Evolutionary conservation across 257 asterid species (phyloP), one percentile per base, ranked within the genome.

Genomic region (Solanum boliviense): DNA sequence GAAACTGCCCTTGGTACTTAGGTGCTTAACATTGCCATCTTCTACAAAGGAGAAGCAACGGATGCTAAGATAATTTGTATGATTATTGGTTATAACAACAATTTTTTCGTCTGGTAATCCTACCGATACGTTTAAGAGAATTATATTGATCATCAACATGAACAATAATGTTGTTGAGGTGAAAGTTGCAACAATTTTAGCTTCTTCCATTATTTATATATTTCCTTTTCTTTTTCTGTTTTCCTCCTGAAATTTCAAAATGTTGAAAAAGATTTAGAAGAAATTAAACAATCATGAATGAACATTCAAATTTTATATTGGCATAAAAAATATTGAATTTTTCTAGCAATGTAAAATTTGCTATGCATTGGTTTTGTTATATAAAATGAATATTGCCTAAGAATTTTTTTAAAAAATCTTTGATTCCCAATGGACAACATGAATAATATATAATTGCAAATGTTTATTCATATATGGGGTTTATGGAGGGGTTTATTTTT

Each of bases 31-130:
- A 0, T 48, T 25, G 16, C 39, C 89, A 11, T 44, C 85, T 2
- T 94, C 38, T 13, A 91, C 81, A 87, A 95, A 95, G 1, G 95
- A 92, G 88, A 94, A 95, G 72, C 96, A 95, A 32, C 96, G 91
- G 1, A 95, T 21, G 39, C 96, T 95, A 2, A 94, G 92, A 87
- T 90, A 91, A 89, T 91, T 93, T 6, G 95, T 92, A 92, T 94
- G 96, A 89, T 91, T 93, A 36, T 86, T 86, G 13, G 84, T 86
- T 58, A 86, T 29, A 3, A 46, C 56, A 35, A 86, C 6, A 34
- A 20, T 13, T 10, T 86, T 86, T 34, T 56, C 8, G 0, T 31
- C 8, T 13, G 70, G 48, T 13, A 41, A 23, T 71, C 88, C 34
- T 35, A 44, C 29, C 1, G 83, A 18, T 2, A 78, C 36, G 3